phyloP scores from a whole-genome alignment of 1,284 basidiomycete genomes.

The Spongiforma sp. region DNA sequence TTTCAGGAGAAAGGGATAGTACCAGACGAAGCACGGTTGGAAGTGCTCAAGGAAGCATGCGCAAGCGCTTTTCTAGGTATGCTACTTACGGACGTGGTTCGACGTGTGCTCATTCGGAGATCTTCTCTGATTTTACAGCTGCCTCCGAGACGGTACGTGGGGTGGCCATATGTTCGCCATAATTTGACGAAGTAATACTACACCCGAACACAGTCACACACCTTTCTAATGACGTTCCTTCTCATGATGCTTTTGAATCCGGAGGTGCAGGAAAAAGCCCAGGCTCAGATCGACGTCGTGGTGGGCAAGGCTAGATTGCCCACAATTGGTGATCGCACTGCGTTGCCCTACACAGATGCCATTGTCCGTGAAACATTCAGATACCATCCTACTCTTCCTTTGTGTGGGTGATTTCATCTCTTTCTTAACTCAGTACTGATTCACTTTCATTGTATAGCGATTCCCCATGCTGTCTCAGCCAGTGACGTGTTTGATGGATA shows the following conservation, averaged over 20 bases:
- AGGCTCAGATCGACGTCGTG: conserved; percentile 14
- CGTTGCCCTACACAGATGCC: neutral
- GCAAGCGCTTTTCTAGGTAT: conserved; percentile 1
- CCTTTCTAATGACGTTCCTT: conserved; percentile 9
- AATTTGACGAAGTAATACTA: neutral
- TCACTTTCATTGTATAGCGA: neutral
- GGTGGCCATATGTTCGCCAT: neutral
- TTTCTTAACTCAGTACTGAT: neutral
- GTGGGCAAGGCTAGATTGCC: neutral
- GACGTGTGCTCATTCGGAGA: neutral
- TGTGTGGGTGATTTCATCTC: conserved; percentile 9
- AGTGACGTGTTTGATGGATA: conserved; percentile 6
- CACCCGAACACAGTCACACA: neutral
- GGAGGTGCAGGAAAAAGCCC: conserved; percentile 6
- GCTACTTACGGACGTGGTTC: neutral
- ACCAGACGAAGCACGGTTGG: neutral
- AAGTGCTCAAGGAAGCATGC: neutral
- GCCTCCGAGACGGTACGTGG: neutral
- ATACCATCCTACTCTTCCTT: conserved; percentile 1
- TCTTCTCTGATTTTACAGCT: neutral
- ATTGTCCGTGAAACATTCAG: conserved; percentile 3
- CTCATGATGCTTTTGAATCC: conserved; percentile 9
- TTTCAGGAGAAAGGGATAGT: neutral
- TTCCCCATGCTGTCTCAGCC: conserved; percentile 9
- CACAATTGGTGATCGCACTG: neutral